Conservation (phyloP, 2,329 filamentous ascomycete genomes). For the Diaporthe citriasiana region DNA sequence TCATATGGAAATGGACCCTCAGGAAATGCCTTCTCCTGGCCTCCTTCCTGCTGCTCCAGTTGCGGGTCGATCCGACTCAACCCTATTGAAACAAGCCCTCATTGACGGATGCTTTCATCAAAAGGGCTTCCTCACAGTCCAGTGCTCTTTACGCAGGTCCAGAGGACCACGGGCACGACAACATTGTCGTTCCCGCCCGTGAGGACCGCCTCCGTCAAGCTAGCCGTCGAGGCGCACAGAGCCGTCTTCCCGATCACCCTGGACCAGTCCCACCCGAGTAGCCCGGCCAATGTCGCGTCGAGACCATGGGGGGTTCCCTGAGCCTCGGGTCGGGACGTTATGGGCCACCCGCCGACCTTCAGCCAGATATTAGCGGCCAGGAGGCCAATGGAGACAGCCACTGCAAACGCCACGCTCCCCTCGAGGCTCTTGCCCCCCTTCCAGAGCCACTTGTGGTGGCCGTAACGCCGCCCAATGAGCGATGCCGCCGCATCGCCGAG, state of each 20-base stretch:
- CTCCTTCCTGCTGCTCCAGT: too few relatives aligned
- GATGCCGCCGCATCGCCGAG: constrained; percentile 95
- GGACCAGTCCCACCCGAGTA: constrained; percentile 47
- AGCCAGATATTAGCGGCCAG: constrained; percentile 81
- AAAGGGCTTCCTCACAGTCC: constrained; percentile 15
- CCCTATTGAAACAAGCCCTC: neutral
- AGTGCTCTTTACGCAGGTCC: constrained; percentile 87
- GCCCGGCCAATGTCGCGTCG: constrained; percentile 4
- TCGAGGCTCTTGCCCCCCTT: constrained; percentile 96
- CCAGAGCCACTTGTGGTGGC: constrained; percentile 94
- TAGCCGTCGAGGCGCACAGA: constrained; percentile 83
- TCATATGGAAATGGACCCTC: neutral
- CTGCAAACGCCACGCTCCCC: constrained; percentile 84
- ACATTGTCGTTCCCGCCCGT: constrained; percentile 99
- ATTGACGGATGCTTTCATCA: too few relatives aligned
- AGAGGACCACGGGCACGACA: constrained; percentile 91
- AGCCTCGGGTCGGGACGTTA: constrained; percentile 69
- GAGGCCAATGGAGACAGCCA: constrained; percentile 83
- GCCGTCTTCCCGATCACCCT: constrained; percentile 81
- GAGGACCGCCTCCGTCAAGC: constrained; percentile 92
- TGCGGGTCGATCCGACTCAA: neutral
- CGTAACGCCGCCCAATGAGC: constrained; percentile 88
- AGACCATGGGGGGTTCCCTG: constrained; percentile 19
- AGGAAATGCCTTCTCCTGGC: too few relatives aligned
- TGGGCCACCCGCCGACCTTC: constrained; percentile 80